phyloP scores from a whole-genome alignment of 192 early-diverging fungal species.

The Coemansia sp. region DNA sequence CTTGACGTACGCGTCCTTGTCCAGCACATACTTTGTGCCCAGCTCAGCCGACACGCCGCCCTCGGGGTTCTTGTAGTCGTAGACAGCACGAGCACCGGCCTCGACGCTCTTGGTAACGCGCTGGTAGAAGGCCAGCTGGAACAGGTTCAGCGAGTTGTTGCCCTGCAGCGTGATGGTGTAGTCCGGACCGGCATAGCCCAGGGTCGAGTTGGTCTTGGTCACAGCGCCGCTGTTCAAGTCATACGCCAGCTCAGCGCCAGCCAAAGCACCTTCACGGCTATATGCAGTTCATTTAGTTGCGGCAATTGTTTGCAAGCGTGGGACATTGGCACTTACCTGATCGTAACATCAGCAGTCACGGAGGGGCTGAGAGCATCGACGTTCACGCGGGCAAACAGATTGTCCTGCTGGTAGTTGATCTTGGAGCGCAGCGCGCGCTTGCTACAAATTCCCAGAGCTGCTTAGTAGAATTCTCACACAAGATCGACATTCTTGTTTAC shows the following conservation, averaged over 20 bases:
- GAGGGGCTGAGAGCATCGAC: constrained; percentile 95
- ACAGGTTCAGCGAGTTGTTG: constrained; percentile 84
- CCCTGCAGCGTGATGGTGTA: constrained; percentile 89
- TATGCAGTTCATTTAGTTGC: constrained; percentile 18
- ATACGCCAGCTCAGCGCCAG: constrained; percentile 93
- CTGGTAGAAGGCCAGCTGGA: constrained; percentile 96
- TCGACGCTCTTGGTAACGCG: constrained; percentile 87
- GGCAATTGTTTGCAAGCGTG: background rate
- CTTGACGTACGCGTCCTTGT: constrained; percentile 88
- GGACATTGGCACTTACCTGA: constrained; percentile 40
- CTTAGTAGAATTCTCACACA: background rate
- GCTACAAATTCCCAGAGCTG: constrained; percentile 13
- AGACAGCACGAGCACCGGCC: constrained; percentile 92
- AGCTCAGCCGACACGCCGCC: constrained; percentile 79
- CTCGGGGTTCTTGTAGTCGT: constrained; percentile 78
- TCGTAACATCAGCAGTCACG: constrained; percentile 81
- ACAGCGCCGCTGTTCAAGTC: constrained; percentile 86
- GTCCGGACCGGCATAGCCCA: constrained; percentile 84
- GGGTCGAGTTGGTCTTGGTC: constrained; percentile 82
- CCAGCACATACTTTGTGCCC: constrained; percentile 91
- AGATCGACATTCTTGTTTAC: constrained; percentile 63
- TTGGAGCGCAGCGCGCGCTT: constrained; percentile 57
- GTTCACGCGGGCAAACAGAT: constrained; percentile 82
- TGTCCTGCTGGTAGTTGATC: constrained; percentile 94
- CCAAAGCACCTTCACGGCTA: constrained; percentile 83